These are phyloP conservation scores for Leersia perrieri DNA, from an alignment of 176 grass and related monocot genomes.

Conservation along the genomic window DNA sequence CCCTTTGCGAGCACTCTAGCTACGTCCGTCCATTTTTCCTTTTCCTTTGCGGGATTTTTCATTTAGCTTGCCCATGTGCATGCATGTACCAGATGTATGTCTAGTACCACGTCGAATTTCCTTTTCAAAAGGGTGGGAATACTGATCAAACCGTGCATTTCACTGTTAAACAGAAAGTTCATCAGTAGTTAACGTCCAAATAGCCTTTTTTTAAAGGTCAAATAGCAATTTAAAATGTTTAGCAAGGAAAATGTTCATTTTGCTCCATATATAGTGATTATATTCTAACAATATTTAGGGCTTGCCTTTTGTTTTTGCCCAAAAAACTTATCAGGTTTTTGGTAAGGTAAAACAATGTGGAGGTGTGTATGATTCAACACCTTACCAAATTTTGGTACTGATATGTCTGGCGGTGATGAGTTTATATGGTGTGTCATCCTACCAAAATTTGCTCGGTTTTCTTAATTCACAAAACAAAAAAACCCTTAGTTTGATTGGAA, in stretches of 20 bases:
- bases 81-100: slow-evolving; percentile 21
- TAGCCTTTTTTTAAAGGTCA: too few relatives aligned
- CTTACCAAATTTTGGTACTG: too few relatives aligned
- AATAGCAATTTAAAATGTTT: background rate
- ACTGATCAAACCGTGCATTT: background rate
- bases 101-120: background rate
- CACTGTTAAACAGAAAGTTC: background rate
- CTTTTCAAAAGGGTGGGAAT: background rate
- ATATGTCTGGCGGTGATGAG: background rate
- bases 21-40: background rate
- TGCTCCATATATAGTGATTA: background rate
- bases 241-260: background rate
- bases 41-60: background rate
- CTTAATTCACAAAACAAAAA: background rate
- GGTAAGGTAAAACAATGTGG: too few relatives aligned
- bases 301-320: too few relatives aligned
- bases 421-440: background rate
- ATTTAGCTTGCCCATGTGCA: background rate
- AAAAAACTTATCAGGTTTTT: too few relatives aligned
- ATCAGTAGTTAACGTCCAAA: background rate
- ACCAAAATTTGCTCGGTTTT: background rate
- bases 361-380: too few relatives aligned
- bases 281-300: background rate
- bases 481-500: background rate
- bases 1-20: background rate